These are phyloP conservation scores for Obba rivulosa DNA, from an alignment of 768 basidiomycete species.

Conservation along the genomic window DNA sequence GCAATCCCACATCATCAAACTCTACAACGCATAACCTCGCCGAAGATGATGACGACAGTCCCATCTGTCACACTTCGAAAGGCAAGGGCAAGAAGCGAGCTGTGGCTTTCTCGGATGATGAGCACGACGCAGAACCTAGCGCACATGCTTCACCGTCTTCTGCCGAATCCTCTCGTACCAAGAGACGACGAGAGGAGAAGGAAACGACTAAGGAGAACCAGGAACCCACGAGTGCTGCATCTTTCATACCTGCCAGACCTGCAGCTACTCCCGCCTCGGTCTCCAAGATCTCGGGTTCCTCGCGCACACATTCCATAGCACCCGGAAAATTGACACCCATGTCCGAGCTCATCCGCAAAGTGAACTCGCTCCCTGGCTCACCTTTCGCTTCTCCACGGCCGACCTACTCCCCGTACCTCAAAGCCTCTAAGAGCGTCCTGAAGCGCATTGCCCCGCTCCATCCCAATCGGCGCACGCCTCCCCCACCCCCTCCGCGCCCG, in stretches of 20 bases:
- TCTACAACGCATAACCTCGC: too few species aligned
- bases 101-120: constrained; percentile 17
- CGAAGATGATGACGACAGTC: constrained; percentile 1
- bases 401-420: constrained; percentile 60
- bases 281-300: constrained; percentile 4
- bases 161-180: constrained; percentile 10
- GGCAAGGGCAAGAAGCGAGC: constrained; percentile 17
- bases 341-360: constrained; percentile 72
- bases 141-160: not conserved
- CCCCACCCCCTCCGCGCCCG: constrained; percentile 64
- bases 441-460: constrained; percentile 73
- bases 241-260: not conserved
- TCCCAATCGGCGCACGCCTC: constrained; percentile 66
- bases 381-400: constrained; percentile 38
- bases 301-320: constrained; percentile 37
- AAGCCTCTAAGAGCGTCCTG: constrained; percentile 56
- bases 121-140: constrained; percentile 6
- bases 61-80: not conserved
- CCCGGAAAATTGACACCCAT: constrained; percentile 53
- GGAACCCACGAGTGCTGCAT: not conserved
- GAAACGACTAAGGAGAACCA: constrained; percentile 6
- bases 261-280: constrained; percentile 3
- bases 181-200: constrained; percentile 2
- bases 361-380: constrained; percentile 60
- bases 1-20: too few species aligned